Conservation (phyloP, 2,329 filamentous ascomycete species). For the Paraphaeosphaeria minitans region DNA sequence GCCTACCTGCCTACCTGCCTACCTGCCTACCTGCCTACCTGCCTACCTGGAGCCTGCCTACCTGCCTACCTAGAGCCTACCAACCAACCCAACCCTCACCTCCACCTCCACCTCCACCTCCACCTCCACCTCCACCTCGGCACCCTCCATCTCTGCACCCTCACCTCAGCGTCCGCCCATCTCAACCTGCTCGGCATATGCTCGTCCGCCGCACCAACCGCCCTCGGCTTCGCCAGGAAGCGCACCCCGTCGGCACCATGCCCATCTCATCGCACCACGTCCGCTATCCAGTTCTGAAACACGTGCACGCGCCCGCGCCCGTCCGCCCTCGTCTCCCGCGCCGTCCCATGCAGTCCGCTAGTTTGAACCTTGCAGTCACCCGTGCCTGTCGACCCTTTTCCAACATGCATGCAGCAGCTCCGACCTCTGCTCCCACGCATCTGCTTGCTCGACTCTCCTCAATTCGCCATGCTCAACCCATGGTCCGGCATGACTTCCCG, state of each 20-base stretch:
- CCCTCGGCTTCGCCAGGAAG: background rate
- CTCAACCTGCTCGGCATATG: background rate
- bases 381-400: slow-evolving; percentile 25
- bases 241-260: slow-evolving; percentile 4
- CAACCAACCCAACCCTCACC: too few species aligned
- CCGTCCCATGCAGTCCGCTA: slow-evolving; percentile 6
- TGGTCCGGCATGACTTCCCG: slow-evolving; percentile 16
- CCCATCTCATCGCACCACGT: slow-evolving; percentile 3
- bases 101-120: too few species aligned
- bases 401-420: slow-evolving; percentile 22
- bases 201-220: slow-evolving; percentile 1
- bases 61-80: too few species aligned
- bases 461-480: slow-evolving; percentile 31
- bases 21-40: too few species aligned
- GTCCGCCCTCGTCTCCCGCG: slow-evolving; percentile 23
- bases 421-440: slow-evolving; percentile 11
- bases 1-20: too few species aligned
- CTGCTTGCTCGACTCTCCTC: slow-evolving; percentile 19
- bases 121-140: too few species aligned
- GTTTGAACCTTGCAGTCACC: slow-evolving; percentile 12
- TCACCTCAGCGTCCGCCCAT: background rate
- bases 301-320: slow-evolving; percentile 26
- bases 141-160: background rate
- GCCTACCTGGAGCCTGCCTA: too few species aligned
- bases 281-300: slow-evolving; percentile 24